Base-by-base conservation (phyloP, 306 rosid genomes). In the Morella rubra region DNA sequence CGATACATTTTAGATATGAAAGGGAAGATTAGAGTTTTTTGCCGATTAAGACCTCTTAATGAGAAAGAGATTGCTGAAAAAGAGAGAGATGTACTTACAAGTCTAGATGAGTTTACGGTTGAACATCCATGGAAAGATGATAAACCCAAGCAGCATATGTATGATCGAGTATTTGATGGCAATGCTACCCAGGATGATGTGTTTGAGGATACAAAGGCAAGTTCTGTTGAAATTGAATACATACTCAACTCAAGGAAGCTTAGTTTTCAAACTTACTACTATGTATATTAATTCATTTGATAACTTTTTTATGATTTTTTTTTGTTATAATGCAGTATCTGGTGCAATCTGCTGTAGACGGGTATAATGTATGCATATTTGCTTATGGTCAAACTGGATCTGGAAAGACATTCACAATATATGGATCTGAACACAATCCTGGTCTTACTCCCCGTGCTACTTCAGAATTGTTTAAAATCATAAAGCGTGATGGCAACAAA, bases 331-430 rank as follows among this genome's bases (percentile, higher is more conserved):
- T 93, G 86, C 93, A 93, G 98, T 93, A 91, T 84, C 80, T 93
- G 71, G 98, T 93, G 79, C 98, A 93, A 80, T 93, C 98, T 66
- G 92, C 98, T 0, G 92, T 93, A 4, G 97, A 93, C 58, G 98
- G 98, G 15, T 93, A 80, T 86, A 93, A 93, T 72, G 97, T 93
- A 12, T 93, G 97, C 84, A 89, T 93, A 78, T 93, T 93, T 89
- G 98, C 98, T 5, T 93, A 93, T 60, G 98, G 98, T 73, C 98
- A 93, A 86, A 93, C 98, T 18, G 98, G 98, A 59, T 93, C 98
- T 7, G 98, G 98, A 60, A 93, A 93, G 87, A 93, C 98, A 7
- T 93, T 85, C 77, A 93, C 98, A 24, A 89, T 93, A 54, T 93
- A 93, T 44, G 98, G 98, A 75, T 82, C 93, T 11, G 96, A 89